A percentile compares a stretch with the other conserved stretches of the same genome.
These are phyloP conservation scores for Asterophora parasitica DNA, from an alignment of 768 basidiomycete species.

Conservation along the genomic window DNA sequence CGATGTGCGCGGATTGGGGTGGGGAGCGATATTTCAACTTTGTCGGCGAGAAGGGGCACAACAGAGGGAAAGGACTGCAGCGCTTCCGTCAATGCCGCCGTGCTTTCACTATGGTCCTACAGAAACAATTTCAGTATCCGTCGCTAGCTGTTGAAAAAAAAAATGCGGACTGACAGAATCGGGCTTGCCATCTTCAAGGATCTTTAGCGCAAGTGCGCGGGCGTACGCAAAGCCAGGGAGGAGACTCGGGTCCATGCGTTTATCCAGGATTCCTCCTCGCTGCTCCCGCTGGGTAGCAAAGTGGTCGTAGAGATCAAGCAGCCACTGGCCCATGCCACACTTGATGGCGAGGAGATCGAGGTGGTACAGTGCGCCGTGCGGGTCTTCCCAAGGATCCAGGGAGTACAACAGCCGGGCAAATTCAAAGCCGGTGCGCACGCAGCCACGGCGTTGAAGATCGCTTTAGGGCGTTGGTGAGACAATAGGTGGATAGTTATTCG, in stretches of 20 bases:
- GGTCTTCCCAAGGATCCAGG: constrained; percentile 84
- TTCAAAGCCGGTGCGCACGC: constrained; percentile 86
- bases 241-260: constrained; percentile 45
- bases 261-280: constrained; percentile 4
- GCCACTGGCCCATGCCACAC: constrained; percentile 74
- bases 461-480: too few species aligned
- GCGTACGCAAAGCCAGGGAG: constrained; percentile 80
- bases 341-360: constrained; percentile 86
- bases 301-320: constrained; percentile 61
- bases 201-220: constrained; percentile 61
- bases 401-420: constrained; percentile 82
- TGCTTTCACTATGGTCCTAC: constrained; percentile 56
- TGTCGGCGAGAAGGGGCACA: constrained; percentile 80
- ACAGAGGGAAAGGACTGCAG: constrained; percentile 76
- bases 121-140: neutral
- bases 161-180: constrained; percentile 31
- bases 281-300: constrained; percentile 23
- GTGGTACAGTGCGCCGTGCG: constrained; percentile 79
- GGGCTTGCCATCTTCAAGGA: constrained; percentile 42
- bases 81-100: constrained; percentile 67
- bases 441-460: constrained; percentile 85
- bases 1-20: constrained; percentile 51
- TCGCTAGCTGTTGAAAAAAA: too few species aligned
- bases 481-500: too few species aligned
- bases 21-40: constrained; percentile 67